A percentile compares a stretch with the other conserved stretches of the same genome.
phyloP scores from a whole-genome alignment of 495 filamentous ascomycete genomes.

The Immersiella caudata region DNA sequence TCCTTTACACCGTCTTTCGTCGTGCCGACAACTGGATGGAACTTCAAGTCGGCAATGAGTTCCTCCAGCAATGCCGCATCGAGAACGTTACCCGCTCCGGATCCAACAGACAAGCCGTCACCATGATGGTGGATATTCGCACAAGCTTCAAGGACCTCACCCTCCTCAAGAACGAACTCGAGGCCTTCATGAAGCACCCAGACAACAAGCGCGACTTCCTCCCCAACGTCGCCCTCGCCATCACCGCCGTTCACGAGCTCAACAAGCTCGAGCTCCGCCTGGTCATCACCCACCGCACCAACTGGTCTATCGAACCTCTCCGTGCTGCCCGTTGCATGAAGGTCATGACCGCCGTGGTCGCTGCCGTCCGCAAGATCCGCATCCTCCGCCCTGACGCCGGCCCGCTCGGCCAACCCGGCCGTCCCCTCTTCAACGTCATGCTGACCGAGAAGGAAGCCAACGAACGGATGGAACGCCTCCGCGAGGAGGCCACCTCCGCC shows the following conservation, averaged over 20 bases:
- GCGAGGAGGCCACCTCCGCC: slow-evolving; percentile 13
- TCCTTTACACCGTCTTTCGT: slow-evolving; percentile 78
- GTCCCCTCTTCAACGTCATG: slow-evolving; percentile 63
- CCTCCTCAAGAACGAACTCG: slow-evolving; percentile 65
- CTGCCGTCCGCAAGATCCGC: slow-evolving; percentile 69
- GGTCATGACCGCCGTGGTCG: slow-evolving; percentile 78
- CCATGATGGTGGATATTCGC: slow-evolving; percentile 65
- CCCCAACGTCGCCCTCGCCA: slow-evolving; percentile 62
- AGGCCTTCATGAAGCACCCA: slow-evolving; percentile 58
- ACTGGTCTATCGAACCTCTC: slow-evolving; percentile 78
- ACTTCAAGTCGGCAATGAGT: slow-evolving; percentile 75
- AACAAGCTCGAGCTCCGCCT: slow-evolving; percentile 70
- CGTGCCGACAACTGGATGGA: slow-evolving; percentile 64
- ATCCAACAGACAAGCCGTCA: slow-evolving; percentile 71
- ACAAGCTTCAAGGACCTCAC: slow-evolving; percentile 75
- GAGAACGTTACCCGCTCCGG: slow-evolving; percentile 77
- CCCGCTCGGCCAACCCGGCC: slow-evolving; percentile 55
- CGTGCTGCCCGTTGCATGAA: slow-evolving; percentile 71
- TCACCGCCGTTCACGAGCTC: slow-evolving; percentile 68
- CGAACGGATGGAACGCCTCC: slow-evolving; percentile 48
- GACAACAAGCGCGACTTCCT: slow-evolving; percentile 79
- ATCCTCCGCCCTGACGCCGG: slow-evolving; percentile 67
- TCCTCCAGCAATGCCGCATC: slow-evolving; percentile 73
- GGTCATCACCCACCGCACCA: slow-evolving; percentile 58
- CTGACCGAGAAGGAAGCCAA: slow-evolving; percentile 58